Evolutionary conservation across 169 alveolate genomes (phyloP).

Genomic region (Cryptosporidium sp.): DNA sequence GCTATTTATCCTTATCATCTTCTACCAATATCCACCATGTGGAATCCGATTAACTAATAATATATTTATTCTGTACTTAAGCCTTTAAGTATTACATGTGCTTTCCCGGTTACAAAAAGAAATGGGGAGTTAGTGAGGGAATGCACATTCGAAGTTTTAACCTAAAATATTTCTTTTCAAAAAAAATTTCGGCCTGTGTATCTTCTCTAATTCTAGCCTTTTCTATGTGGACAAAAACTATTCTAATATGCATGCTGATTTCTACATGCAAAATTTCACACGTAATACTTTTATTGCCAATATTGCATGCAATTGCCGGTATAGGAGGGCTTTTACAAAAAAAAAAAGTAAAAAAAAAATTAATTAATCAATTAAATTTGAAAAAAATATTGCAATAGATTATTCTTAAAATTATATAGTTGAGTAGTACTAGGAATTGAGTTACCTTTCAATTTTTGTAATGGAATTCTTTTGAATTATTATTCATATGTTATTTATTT

Average conservation of each 20-base stretch:
- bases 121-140: constrained; percentile 29
- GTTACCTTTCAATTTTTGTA: background rate
- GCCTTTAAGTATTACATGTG: constrained; percentile 19
- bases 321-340: background rate
- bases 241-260: background rate
- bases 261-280: background rate
- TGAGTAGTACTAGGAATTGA: background rate
- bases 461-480: background rate
- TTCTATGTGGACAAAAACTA: background rate
- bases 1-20: constrained; percentile 42
- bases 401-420: constrained; percentile 2
- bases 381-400: background rate
- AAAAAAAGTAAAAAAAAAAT: background rate
- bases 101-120: constrained; percentile 9
- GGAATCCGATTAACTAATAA: constrained; percentile 1
- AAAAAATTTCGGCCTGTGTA: background rate
- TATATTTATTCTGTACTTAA: background rate
- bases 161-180: background rate
- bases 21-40: background rate
- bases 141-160: background rate
- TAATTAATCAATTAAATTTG: background rate
- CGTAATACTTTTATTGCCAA: background rate
- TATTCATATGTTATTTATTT: background rate
- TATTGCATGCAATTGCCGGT: background rate
- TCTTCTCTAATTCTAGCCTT: background rate